Conservation (phyloP, 306 rosid genomes). For the Neltuma alba region DNA sequence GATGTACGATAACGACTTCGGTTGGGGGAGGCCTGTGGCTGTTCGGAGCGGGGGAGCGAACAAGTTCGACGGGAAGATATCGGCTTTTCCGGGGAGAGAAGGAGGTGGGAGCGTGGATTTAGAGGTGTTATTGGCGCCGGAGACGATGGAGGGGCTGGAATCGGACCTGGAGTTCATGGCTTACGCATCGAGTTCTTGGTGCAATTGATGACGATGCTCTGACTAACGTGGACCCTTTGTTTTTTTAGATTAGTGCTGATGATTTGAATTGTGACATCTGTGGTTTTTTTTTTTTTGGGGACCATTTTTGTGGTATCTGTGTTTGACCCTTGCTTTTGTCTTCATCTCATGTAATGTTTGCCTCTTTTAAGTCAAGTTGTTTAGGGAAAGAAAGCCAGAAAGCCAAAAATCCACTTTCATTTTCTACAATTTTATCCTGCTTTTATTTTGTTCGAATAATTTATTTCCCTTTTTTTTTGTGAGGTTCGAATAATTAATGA, state of each 20-base stretch:
- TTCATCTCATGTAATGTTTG: no score
- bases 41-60: conserved; percentile 82
- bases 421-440: background rate
- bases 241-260: background rate
- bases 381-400: background rate
- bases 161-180: conserved; percentile 81
- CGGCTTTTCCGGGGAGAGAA: conserved; percentile 84
- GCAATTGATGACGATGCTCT: background rate
- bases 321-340: background rate
- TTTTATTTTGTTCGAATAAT: no score
- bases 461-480: no score
- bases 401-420: background rate
- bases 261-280: background rate
- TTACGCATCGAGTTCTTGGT: conserved; percentile 44
- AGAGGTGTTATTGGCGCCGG: conserved; percentile 81
- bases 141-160: conserved; percentile 70
- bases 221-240: background rate
- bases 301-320: no score
- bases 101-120: conserved; percentile 77
- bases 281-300: no score
- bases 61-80: conserved; percentile 91
- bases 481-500: no score
- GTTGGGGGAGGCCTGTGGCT: conserved; percentile 90
- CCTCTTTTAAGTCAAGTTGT: background rate
- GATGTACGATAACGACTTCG: conserved; percentile 85